Evolutionary conservation across 2,329 filamentous ascomycete genomes (phyloP), one percentile per base, ranked within the genome.

Genomic region (Pseudopyrenochaeta lycopersici): DNA sequence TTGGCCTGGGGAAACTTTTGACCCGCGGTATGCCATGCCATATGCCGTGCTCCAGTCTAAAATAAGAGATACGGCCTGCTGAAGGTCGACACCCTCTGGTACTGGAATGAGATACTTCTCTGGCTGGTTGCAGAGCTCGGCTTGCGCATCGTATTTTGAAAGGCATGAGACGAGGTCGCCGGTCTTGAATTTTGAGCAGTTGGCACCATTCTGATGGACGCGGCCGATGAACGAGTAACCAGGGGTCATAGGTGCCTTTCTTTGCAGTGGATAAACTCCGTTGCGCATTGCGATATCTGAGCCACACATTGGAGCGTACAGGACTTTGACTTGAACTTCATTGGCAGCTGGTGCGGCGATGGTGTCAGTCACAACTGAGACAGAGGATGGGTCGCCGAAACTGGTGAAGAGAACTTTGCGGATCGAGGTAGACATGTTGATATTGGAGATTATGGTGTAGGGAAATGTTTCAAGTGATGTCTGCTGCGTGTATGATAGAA

Each of bases 231-330:
- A 76, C 59, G 72, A 78, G 70, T 83, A 84, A 41, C 82, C 81
- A 0, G 81, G 81, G 0, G 79, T 82, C 1, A 84, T 63, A 2
- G 81, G 81, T 0, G 81, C 77, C 10, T 72, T 67, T 46, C 63
- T 76, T 58, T 82, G 80, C 49, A 79, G 58, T 1, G 80, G 80
- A 56, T 83, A 83, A n/a, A 56, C 59, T 49, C 81, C 81, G 17
- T 76, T 67, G 18, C 81, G 78, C 81, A 83, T 83, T 56, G 78
- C 77, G 64, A 82, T 75, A 61, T 84, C 81, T 53, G 74, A 67
- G 31, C 81, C 81, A 1, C 75, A 74, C 68, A 84, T 82, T 44
- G 79, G 78, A 2, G 80, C 65, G 67, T 82, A 82, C 49, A 81
- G 63, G 52, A 82, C 77, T 44, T 77, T 76, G 52, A 82, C 72